phyloP scores from a whole-genome alignment of 208 protist genomes.

The Paratrypanosoma confusum region DNA sequence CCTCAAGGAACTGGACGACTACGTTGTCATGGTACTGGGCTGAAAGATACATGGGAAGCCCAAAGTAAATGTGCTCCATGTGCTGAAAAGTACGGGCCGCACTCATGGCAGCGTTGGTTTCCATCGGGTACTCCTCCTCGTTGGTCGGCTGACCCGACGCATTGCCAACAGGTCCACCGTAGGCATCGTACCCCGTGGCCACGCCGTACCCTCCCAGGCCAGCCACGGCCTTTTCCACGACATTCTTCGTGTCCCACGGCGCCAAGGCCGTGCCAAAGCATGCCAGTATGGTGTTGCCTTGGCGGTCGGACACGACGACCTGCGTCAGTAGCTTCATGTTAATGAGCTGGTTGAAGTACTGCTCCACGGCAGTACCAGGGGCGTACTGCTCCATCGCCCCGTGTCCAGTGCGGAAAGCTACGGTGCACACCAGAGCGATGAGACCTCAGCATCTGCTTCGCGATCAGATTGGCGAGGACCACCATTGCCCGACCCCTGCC shows the following conservation, averaged over 20 bases:
- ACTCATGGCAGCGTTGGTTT: constrained; percentile 78
- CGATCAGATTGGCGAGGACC: too few relatives aligned
- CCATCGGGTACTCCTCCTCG: constrained; percentile 27
- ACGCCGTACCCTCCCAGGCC: background rate
- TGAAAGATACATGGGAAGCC: constrained; percentile 50
- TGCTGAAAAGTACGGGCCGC: constrained; percentile 67
- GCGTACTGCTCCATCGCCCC: constrained; percentile 36
- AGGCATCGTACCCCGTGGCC: background rate
- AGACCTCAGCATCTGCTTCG: too few relatives aligned
- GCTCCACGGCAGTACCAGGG: constrained; percentile 59
- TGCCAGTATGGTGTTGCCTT: constrained; percentile 67
- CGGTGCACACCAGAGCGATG: too few relatives aligned
- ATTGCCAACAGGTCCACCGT: background rate
- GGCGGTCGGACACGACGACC: constrained; percentile 66
- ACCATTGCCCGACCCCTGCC: too few relatives aligned
- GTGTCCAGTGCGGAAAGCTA: too few relatives aligned
- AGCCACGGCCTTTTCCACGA: background rate
- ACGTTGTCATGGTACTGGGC: constrained; percentile 77
- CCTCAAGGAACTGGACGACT: constrained; percentile 66
- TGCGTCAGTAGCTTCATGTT: constrained; percentile 65
- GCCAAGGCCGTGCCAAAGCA: constrained; percentile 31
- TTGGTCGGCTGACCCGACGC: background rate
- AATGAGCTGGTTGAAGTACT: constrained; percentile 83
- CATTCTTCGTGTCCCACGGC: background rate
- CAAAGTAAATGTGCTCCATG: constrained; percentile 63